Percentiles rank a stretch among this genome's conserved stretches.
These are phyloP conservation scores for Serendipita sp. DNA, from an alignment of 1,284 basidiomycete genomes.

Conservation along the genomic window DNA sequence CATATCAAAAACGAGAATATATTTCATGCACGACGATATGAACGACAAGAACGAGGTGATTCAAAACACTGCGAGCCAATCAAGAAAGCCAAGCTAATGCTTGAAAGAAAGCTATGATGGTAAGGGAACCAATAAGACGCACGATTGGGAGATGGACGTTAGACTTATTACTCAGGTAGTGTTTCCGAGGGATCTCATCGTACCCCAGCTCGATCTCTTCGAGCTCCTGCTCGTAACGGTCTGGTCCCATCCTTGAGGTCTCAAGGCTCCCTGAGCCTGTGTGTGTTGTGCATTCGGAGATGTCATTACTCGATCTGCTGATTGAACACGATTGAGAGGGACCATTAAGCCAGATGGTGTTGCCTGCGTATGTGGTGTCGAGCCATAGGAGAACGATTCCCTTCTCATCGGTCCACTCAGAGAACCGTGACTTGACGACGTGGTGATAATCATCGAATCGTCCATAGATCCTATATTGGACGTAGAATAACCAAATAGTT, in stretches of 20 bases:
- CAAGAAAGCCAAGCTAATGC: no score
- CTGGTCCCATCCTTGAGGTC: background rate
- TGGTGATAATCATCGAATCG: conserved; percentile 4
- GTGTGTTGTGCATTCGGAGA: background rate
- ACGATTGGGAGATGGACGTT: no score
- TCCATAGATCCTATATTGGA: background rate
- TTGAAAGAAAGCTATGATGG: no score
- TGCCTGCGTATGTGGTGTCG: background rate
- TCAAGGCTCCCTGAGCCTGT: background rate
- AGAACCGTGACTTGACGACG: background rate
- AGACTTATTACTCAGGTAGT: no score
- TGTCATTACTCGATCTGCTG: background rate
- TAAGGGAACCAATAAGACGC: no score
- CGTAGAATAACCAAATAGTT: background rate
- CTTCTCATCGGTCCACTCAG: background rate
- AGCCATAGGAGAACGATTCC: conserved; percentile 2
- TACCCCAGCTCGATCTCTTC: background rate
- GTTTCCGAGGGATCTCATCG: background rate
- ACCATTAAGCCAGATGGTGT: background rate
- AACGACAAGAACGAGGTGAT: no score
- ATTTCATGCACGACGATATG: no score
- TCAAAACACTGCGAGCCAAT: no score
- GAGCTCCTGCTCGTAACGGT: background rate
- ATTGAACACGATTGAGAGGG: conserved; percentile 2
- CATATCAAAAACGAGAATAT: no score